Evolutionary conservation across 176 grass and related monocot species (phyloP).

Genomic region (bread wheat (Triticum aestivum)): IWGSC_CS_RefSeq_v2.1 NC_057804.1:573145367-573145866

Average conservation of each 20-base stretch:
- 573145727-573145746: neutral
- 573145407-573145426: neutral
- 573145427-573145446: constrained; percentile 23
- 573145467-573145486: neutral
- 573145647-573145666: too few species aligned
- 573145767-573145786: neutral
- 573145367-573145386: neutral
- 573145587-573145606: neutral
- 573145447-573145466: neutral
- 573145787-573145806: neutral
- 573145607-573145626: neutral
- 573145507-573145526: neutral
- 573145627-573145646: neutral
- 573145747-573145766: neutral
- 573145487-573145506: neutral
- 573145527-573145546: neutral
- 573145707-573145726: neutral
- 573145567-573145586: neutral
- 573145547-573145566: neutral
- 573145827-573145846: too few species aligned
- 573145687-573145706: neutral
- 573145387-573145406: neutral
- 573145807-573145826: neutral
- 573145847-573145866: neutral
- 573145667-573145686: neutral